Evolutionary conservation across 768 basidiomycete genomes (phyloP), one percentile per base, ranked within the genome.

Genomic region (Steccherinum ochraceum): DNA sequence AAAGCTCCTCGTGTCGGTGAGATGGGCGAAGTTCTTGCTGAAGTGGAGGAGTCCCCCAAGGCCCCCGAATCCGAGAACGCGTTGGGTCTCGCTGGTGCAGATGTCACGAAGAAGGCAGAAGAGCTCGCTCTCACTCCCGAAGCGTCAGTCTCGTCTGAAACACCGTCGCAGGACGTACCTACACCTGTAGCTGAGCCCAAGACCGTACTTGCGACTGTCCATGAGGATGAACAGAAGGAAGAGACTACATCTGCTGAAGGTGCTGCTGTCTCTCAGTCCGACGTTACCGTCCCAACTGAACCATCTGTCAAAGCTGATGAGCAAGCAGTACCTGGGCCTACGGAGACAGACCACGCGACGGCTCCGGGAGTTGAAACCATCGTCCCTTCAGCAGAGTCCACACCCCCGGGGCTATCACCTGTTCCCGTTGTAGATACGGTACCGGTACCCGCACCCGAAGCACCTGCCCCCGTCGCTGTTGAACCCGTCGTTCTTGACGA

Each of bases 21-120:
- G 68, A 74, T 86, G 77, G 87, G 87, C 10, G 87, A 88, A 61
- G 69, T 81, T 13, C 57, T 86, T 25, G 65, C 72, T 19, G 84
- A 87, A 60, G 80, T 78, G 56, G 72, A 71, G 3, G 70, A 67
- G 56, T 67, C 65, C 2, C 58, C 61, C 21, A 63, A 62, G 52
- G 62, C 62, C 52, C 69, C 63, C 45, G 50, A 55, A n/a, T 66
- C 71, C 7, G 61, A 16, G 43, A 54, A 49, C 40, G 53, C 12
- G 40, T 30, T 24, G 47, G 51, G 25, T 59, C 58, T 57, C 60
- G 61, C 46, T 50, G 58, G 25, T 5, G 52, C 54, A 24, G 54
- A 54, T 20, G 51, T 47, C 51, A 50, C 35, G 43, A 45, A 30
- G 50, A 16, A 7, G 30, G 30, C 30, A 7, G 30, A 7, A 35